Percentiles rank a stretch among this genome's conserved stretches.
phyloP scores from a whole-genome alignment of 331 rosid species.

The Cydonia oblonga region DNA sequence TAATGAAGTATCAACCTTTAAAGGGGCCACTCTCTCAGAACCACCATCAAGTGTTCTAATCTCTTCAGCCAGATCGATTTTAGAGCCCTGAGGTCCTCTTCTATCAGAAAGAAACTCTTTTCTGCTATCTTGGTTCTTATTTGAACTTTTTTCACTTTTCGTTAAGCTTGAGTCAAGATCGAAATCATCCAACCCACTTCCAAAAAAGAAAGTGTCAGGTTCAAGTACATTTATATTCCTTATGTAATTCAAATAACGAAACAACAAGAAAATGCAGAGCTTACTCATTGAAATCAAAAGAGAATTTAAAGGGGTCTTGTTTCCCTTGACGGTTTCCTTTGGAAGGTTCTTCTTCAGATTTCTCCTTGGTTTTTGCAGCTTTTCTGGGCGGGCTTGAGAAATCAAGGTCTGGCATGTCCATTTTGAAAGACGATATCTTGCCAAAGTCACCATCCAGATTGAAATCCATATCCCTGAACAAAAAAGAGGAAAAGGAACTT shows the following conservation, averaged over 20 bases:
- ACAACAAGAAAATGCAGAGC: conserved; percentile 20
- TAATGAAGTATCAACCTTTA: conserved; percentile 23
- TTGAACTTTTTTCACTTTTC: conserved; percentile 31
- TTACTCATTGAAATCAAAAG: conserved; percentile 79
- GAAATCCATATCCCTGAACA: conserved; percentile 67
- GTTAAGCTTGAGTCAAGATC: conserved; percentile 49
- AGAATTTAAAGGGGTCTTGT: conserved; percentile 44
- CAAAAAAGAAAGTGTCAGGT: conserved; percentile 9
- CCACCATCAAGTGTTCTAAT: conserved; percentile 24
- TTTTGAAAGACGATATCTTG: conserved; percentile 66
- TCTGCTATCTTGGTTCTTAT: conserved; percentile 22
- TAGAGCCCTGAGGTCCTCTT: conserved; percentile 25
- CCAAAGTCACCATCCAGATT: conserved; percentile 67
- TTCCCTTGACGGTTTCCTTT: conserved; percentile 37
- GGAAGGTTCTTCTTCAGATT: conserved; percentile 40
- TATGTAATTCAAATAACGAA: not conserved
- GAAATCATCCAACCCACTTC: conserved; percentile 49
- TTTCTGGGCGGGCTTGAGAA: conserved; percentile 49
- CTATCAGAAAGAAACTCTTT: conserved; percentile 30
- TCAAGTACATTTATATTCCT: conserved; percentile 7
- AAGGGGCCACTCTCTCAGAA: conserved; percentile 26
- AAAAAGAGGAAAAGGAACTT: conserved; percentile 1
- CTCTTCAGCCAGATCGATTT: conserved; percentile 24
- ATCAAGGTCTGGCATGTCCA: conserved; percentile 86
- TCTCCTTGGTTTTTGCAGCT: conserved; percentile 33